Conservation (phyloP, 2,329 filamentous ascomycete genomes). For the Triangularia verruculosa region DNA sequence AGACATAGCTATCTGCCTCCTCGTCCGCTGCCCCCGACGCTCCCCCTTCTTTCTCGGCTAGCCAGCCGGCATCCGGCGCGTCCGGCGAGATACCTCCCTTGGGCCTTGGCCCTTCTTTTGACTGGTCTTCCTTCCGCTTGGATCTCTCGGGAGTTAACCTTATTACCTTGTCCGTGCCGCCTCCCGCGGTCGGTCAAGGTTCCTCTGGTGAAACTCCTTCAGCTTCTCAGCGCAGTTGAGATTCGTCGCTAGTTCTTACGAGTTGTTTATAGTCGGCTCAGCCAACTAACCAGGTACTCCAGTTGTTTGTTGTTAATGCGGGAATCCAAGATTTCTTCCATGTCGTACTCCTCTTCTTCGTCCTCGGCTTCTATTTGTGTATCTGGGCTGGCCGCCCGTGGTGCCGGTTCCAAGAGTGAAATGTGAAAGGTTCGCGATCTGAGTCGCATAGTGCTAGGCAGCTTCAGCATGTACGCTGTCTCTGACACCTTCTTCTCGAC, state of each 20-base stretch:
- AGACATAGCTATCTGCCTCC: too few species aligned
- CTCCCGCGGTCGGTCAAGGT: conserved; percentile 12
- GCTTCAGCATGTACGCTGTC: conserved; percentile 5
- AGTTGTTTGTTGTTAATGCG: background rate
- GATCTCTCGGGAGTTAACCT: background rate
- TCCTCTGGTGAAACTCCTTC: conserved; percentile 7
- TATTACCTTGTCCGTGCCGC: background rate
- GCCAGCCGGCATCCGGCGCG: too few species aligned
- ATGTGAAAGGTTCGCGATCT: too few species aligned
- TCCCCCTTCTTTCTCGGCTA: too few species aligned
- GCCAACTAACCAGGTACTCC: background rate
- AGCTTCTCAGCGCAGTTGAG: conserved; percentile 12
- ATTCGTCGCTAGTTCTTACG: conserved; percentile 6
- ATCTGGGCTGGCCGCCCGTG: background rate
- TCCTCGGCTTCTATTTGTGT: conserved; percentile 2
- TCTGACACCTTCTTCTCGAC: conserved; percentile 7
- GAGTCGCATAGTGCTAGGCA: conserved; percentile 7
- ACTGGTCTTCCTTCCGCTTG: too few species aligned
- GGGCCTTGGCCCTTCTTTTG: too few species aligned
- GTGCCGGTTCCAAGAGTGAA: conserved; percentile 14
- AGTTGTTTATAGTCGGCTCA: conserved; percentile 11
- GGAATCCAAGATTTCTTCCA: conserved; percentile 12
- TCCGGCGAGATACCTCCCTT: too few species aligned
- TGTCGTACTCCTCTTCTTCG: conserved; percentile 15
- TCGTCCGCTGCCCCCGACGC: too few species aligned